Evolutionary conservation across 176 grass and related monocot genomes (phyloP), one percentile per base, ranked within the genome.

Genomic region (Carex cristatella): DNA sequence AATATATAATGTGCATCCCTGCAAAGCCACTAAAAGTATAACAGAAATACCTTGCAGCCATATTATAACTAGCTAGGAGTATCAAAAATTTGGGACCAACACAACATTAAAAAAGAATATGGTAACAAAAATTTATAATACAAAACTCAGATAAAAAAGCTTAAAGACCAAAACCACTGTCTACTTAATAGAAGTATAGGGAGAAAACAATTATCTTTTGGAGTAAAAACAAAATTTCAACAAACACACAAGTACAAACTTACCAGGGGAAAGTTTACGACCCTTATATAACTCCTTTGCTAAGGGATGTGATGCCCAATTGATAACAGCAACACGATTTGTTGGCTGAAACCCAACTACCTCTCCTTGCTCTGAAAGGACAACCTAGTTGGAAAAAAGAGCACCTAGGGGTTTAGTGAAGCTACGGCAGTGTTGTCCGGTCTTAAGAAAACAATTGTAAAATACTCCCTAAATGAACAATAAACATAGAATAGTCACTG

Each of bases 331-430:
- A 84, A 85, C 65, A 63, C 89, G 89, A 79, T 67, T 98, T 19
- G 89, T 98, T 77, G 95, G 95, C 86, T 94, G 92, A 90, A 98
- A 94, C 38, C 95, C 95, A 31, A 98, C 86, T 56, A 98, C 64
- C 67, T 91, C 94, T 81, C 92, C 92, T 88, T 86, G 80, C 90
- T 83, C 86, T 86, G 95, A 93, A 66, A 98, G 64, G 49, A 93
- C 90, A 69, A 98, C 93, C 95, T 98, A 83, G 73, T 77, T 77
- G 27, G 27, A 49, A 56, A 4, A 49, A 56, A 55, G 48, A 54
- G 23, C 73, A 56, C 31, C 55, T 56, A 55, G 72, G 48, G 16
- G 19, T 32, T 12, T 75, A 53, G 42, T 76, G 48, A 76, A 76
- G 18, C 48, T 77, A 56, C 49, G 10, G 10, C 51, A 55, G 12